Evolutionary conservation across 495 filamentous ascomycete species (phyloP).

Genomic region (Penicillium antarcticum): DNA sequence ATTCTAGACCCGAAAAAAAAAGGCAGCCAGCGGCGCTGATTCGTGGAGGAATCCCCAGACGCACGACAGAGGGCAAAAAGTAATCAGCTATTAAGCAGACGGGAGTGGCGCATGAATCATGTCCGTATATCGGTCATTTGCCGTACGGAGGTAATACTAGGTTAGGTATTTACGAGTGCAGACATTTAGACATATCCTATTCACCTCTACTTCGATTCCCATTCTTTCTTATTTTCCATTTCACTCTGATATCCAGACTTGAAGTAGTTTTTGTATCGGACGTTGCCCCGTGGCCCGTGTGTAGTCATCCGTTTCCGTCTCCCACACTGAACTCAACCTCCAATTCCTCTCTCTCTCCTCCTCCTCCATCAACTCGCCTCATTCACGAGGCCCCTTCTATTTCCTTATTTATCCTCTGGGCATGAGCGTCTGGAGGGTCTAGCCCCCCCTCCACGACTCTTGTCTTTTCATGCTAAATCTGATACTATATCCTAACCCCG

Average conservation of each 20-base stretch:
- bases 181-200: background rate
- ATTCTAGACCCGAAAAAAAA: background rate
- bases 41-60: background rate
- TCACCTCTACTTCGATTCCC: background rate
- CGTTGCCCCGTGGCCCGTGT: no score
- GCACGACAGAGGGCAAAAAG: background rate
- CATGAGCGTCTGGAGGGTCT: constrained; percentile 34
- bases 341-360: background rate
- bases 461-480: no score
- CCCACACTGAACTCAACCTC: background rate
- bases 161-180: background rate
- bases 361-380: background rate
- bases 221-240: background rate
- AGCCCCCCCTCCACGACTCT: constrained; percentile 25
- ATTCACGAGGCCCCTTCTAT: constrained; percentile 1
- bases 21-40: background rate
- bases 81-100: background rate
- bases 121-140: constrained; percentile 13
- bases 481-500: constrained; percentile 9
- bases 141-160: constrained; percentile 4
- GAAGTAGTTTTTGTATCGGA: no score
- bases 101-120: constrained; percentile 8
- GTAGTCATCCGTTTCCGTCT: constrained; percentile 6
- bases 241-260: background rate
- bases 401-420: constrained; percentile 10